phyloP scores from a whole-genome alignment of 2,329 filamentous ascomycete genomes.

The Colletotrichum endophyticum region DNA sequence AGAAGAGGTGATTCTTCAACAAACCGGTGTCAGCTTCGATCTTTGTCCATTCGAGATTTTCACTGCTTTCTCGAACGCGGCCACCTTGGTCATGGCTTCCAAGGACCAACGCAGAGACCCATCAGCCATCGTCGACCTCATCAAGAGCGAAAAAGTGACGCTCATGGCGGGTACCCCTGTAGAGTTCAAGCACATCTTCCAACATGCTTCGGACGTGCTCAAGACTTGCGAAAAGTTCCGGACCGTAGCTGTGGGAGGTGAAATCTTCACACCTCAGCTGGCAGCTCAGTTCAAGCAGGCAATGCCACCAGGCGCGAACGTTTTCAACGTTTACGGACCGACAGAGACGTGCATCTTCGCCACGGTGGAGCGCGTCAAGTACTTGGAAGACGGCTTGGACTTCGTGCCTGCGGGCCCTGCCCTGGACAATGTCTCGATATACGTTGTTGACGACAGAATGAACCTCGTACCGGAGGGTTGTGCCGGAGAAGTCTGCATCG shows the following conservation, averaged over 20 bases:
- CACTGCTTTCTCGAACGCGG: constrained; percentile 38
- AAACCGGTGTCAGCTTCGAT: constrained; percentile 45
- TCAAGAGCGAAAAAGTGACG: constrained; percentile 37
- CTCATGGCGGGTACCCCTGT: constrained; percentile 44
- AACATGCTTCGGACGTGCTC: constrained; percentile 18
- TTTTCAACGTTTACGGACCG: constrained; percentile 34
- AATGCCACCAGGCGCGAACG: background rate
- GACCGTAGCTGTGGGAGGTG: constrained; percentile 22
- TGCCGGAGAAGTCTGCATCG: constrained; percentile 36
- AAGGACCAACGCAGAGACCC: constrained; percentile 36
- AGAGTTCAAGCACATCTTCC: constrained; percentile 39
- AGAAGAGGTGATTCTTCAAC: constrained; percentile 37
- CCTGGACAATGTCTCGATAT: constrained; percentile 38
- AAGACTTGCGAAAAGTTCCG: constrained; percentile 16
- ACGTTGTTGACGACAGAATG: constrained; percentile 42
- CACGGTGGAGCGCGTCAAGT: background rate
- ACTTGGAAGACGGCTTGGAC: background rate
- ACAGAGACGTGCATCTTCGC: constrained; percentile 27
- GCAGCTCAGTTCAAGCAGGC: constrained; percentile 4
- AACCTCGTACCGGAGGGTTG: constrained; percentile 41
- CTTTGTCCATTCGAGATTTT: constrained; percentile 42
- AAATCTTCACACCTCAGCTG: constrained; percentile 16
- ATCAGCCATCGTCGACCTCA: constrained; percentile 35
- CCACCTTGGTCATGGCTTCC: constrained; percentile 38
- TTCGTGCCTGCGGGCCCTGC: constrained; percentile 21